phyloP scores from a whole-genome alignment of 2,329 filamentous ascomycete genomes.

The Aspergillus intermedius region DNA sequence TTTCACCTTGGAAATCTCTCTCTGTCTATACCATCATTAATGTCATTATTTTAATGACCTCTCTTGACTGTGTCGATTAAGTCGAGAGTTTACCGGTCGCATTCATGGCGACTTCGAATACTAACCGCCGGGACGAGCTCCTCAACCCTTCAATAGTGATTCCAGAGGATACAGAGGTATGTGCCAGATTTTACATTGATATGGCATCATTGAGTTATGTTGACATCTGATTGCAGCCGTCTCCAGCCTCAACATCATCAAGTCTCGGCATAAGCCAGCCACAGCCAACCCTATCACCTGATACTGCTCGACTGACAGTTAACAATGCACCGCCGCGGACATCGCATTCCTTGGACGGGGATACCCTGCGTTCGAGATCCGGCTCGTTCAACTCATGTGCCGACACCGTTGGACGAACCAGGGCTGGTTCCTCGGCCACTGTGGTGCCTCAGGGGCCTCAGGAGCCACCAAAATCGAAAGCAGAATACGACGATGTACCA shows the following conservation, averaged over 20 bases:
- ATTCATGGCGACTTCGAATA: slow-evolving; percentile 13
- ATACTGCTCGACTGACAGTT: slow-evolving; percentile 20
- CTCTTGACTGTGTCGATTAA: background rate
- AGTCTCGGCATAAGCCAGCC: background rate
- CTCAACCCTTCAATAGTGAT: slow-evolving; percentile 8
- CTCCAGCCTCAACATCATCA: background rate
- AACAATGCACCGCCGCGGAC: slow-evolving; percentile 24
- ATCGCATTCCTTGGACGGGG: slow-evolving; percentile 35
- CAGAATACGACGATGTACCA: slow-evolving; percentile 32
- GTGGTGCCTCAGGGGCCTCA: slow-evolving; percentile 2
- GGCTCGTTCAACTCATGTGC: slow-evolving; percentile 34
- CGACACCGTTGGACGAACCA: slow-evolving; percentile 27
- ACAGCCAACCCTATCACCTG: slow-evolving; percentile 15
- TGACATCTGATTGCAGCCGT: slow-evolving; percentile 3
- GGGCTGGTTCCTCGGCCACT: slow-evolving; percentile 27
- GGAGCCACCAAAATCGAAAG: slow-evolving; percentile 7
- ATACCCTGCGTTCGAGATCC: slow-evolving; percentile 39
- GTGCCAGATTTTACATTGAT: background rate
- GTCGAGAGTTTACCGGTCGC: slow-evolving; percentile 3
- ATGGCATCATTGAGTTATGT: background rate
- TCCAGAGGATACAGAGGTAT: slow-evolving; percentile 8
- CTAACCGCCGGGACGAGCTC: slow-evolving; percentile 6
- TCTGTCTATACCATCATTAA: no score
- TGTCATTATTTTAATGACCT: background rate
- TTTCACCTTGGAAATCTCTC: no score